phyloP scores from a whole-genome alignment of 805 yeast genomes.

The Saccharomycopsis babjevae region DNA sequence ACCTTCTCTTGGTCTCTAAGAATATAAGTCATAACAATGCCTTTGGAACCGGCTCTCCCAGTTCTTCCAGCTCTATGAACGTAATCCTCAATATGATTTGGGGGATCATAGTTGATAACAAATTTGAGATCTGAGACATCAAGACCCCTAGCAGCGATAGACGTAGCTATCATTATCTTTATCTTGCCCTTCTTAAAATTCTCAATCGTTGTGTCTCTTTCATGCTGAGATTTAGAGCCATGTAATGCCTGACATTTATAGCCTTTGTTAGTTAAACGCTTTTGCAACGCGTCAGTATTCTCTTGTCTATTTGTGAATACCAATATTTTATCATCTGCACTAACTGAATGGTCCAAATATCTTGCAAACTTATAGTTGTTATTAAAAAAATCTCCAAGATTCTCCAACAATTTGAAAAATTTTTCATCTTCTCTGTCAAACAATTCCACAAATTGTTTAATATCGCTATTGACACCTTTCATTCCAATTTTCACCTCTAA shows the following conservation, averaged over 20 bases:
- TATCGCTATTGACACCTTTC: constrained; percentile 71
- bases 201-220: constrained; percentile 62
- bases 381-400: constrained; percentile 35
- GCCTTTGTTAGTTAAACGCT: constrained; percentile 41
- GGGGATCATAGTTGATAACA: constrained; percentile 75
- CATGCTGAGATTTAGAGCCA: constrained; percentile 86
- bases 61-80: constrained; percentile 95
- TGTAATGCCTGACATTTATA: constrained; percentile 63
- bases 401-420: constrained; percentile 41
- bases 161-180: constrained; percentile 72
- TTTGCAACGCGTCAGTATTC: constrained; percentile 64
- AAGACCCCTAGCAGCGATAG: constrained; percentile 89
- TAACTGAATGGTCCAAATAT: constrained; percentile 16
- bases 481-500: constrained; percentile 74
- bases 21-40: constrained; percentile 68
- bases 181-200: constrained; percentile 58
- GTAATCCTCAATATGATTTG: constrained; percentile 87
- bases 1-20: constrained; percentile 49
- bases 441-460: constrained; percentile 61
- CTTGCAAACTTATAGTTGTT: neutral
- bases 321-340: constrained; percentile 41
- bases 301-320: constrained; percentile 85
- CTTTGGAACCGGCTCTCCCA: constrained; percentile 79
- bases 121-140: constrained; percentile 80
- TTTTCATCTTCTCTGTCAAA: constrained; percentile 44